Base-by-base conservation (phyloP, 768 basidiomycete genomes). In the Suillus clintonianus region DNA sequence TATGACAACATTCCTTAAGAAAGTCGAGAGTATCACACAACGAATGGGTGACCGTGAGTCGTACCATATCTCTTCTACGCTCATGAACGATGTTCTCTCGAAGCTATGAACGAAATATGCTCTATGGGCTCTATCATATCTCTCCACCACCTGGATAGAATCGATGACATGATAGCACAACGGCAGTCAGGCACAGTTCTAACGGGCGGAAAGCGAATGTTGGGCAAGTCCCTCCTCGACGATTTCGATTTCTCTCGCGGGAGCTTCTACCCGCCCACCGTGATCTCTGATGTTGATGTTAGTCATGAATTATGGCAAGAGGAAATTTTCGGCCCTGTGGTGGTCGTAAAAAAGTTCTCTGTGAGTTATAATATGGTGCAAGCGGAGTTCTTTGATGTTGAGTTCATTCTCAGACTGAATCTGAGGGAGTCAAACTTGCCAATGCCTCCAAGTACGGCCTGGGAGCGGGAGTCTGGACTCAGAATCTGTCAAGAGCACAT, bases 311-410 rank as follows among this genome's bases (percentile, higher is more conserved):
- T 94, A 30, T 94, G 92, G 92, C 77, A 84, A 69, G 92, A 95
- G 75, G 93, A 95, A 72, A 80, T 94, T 14, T 94, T 95, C 68
- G 93, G 93, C 2, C 93, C 93, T 1, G 91, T 94, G n/a, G 86
- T 94, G 1, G 85, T 91, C 4, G 82, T 89, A 45, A 86, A 83
- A 59, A 79, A 74, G 58, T 88, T 87, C 68, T 66, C 70, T 50
- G 85, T 86, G 51, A 71, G 78, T 74, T 69, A 13, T 78, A 79
- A 6, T n/a, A n/a, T 42, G 5, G 22, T 62, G 17, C 57, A 10
- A 13, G 27, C 36, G 6, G 14, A 22, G 17, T 45, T 43, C 37
- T 24, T 41, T 43, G 39, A 47, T 19, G 4, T 14, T 57, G 48
- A 65, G 9, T 42, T 57, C 24, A 43, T 1, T 34, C 51, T 22